Evolutionary conservation across 1,139 yeast species (phyloP), one percentile per base, ranked within the genome.

Genomic region (Taphrina wiesneri): DNA sequence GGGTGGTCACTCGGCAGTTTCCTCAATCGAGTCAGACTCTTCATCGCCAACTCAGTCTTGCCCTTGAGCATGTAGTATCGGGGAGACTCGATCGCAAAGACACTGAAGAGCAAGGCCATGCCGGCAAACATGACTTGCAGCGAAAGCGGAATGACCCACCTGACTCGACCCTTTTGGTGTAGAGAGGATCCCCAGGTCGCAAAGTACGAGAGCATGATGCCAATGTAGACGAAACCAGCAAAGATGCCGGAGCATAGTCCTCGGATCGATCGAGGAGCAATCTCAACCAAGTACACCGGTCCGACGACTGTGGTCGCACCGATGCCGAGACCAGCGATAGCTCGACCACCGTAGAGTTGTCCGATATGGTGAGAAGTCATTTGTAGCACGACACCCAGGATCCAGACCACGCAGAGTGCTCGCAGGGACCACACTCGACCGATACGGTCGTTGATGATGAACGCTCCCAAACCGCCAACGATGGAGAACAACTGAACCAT

Each of bases 401-500:
- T 79, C 76, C 83, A 84, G 41, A 83, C 76, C 49, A 77, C 45
- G 71, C 83, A 77, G 32, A 80, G 79, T 7, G 75, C 73, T 71
- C 84, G 85, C 68, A 84, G 74, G 5, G 86, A 78, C 69, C 84
- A 76, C 60, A 83, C 78, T 70, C 88, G 78, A 4, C 89, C 89
- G 43, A 85, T 74, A 54, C 75, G 77, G 72, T 85, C 88, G 47
- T 81, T 83, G 2, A 83, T 73, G 68, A 76, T 79, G 72, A 80
- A 77, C 2, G 87, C 85, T 41, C 84, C 67, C 13, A 84, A 66
- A 23, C 85, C 78, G 26, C 88, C 88, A 47, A 82, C 86, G 67
- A 85, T 81, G 30, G 85, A 81, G 2, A 88, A 88, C 54, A 85
- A 74, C 71, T 83, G 86, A 3, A 85, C 88, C 87, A 85, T 85